Percentiles rank a stretch among this genome's conserved stretches.
Evolutionary conservation across 768 basidiomycete species (phyloP).

Genomic region (Boletus vermiculosoides): DNA sequence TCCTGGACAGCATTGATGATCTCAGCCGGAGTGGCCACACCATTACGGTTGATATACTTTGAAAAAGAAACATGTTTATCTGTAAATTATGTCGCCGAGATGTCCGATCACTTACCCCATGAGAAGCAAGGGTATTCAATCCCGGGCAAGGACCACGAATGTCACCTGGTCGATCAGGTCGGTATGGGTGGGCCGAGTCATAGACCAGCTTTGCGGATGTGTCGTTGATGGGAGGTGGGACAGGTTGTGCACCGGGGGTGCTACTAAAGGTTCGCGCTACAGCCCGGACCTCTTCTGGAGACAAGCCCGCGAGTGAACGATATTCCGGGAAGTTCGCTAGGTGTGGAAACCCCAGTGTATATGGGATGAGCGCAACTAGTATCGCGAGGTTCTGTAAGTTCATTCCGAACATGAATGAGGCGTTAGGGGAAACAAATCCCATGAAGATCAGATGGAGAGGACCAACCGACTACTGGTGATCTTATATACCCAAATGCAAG

Average conservation of each 20-base stretch:
- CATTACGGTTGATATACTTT: constrained; percentile 20
- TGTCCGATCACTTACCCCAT: constrained; percentile 19
- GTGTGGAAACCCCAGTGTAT: constrained; percentile 10
- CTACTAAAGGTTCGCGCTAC: constrained; percentile 13
- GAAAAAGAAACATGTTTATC: not conserved
- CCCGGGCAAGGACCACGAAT: constrained; percentile 28
- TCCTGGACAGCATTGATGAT: constrained; percentile 27
- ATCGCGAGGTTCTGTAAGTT: constrained; percentile 6
- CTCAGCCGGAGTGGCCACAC: constrained; percentile 24
- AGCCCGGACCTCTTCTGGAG: constrained; percentile 13
- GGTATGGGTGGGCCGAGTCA: constrained; percentile 19
- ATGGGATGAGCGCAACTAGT: constrained; percentile 4
- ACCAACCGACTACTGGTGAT: not conserved
- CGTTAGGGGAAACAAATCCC: not conserved
- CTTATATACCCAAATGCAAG: constrained; percentile 3
- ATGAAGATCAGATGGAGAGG: not conserved
- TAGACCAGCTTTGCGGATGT: constrained; percentile 25
- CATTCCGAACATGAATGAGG: not conserved
- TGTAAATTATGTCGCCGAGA: not conserved
- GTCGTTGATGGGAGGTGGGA: constrained; percentile 23
- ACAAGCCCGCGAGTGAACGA: constrained; percentile 24
- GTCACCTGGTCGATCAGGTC: constrained; percentile 15
- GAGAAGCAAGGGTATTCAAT: constrained; percentile 27
- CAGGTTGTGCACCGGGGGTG: constrained; percentile 24
- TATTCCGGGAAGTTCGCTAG: constrained; percentile 18